Base-by-base conservation (phyloP, 805 yeast species). In the Wickerhamiella occidentalis region DNA sequence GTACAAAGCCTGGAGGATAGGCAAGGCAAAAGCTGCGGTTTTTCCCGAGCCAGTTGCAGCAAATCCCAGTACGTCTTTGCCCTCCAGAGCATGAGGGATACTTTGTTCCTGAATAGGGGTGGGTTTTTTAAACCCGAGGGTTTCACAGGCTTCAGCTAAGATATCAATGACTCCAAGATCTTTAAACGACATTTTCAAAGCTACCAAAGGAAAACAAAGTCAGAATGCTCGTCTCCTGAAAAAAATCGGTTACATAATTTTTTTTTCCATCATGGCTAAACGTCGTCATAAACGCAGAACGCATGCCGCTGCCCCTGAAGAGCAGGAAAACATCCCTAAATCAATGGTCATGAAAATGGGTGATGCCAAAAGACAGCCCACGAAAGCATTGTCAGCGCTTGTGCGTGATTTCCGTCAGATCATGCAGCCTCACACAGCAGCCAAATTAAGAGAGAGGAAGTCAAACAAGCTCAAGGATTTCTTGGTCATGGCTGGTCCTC, bases 31-130 rank as follows among this genome's bases (percentile, higher is more conserved):
- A 0, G 98, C 98, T 0, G 97, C 98, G 0, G 98, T 92, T 66
- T 90, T 90, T 55, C 98, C 98, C 3, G 96, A 85, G 41, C 98
- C 98, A 0, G 98, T 90, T 61, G 90, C 96, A 0, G 98, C 98
- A 54, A 90, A 74, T 12, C 98, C 98, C 61, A 90, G 87, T 43
- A 90, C 81, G 67, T 90, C 98, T 55, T 86, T 78, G 3, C 96
- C 96, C 56, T 82, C 78, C 17, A 92, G 67, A 2, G 95, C 96
- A 56, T 83, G 82, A 1, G 97, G 97, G 54, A 90, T 83, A 11
- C 96, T 77, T 64, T 85, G 86, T 6, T 81, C 76, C 68, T 90
- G 98, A 64, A 90, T 92, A 9, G 97, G 95, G 0, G 97, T 88
- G 38, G 98, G 97, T 56, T 74, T 78, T 15, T 76, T 70, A 65